A percentile compares a stretch with the other conserved stretches of the same genome.
These are phyloP conservation scores for Sarocladiaceae sp. DNA, from an alignment of 2,329 filamentous ascomycete species.

Conservation along the genomic window DNA sequence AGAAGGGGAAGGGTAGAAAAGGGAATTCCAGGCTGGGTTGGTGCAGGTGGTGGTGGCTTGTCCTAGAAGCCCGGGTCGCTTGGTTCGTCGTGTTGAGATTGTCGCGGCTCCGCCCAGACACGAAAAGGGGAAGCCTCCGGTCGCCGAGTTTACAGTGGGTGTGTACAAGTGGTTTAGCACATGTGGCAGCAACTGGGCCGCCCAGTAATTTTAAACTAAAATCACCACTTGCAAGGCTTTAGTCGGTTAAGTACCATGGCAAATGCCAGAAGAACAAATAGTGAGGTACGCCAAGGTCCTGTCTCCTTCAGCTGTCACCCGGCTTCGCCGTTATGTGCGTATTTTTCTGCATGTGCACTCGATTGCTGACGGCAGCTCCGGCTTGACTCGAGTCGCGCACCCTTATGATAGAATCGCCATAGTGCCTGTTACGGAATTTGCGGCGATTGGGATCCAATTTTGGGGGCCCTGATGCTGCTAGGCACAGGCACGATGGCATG, in stretches of 20 bases:
- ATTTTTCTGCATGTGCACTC: too few species aligned
- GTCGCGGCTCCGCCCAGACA: constrained; percentile 10
- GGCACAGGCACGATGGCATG: too few species aligned
- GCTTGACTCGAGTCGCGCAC: not conserved
- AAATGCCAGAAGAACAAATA: too few species aligned
- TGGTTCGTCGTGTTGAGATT: constrained; percentile 9
- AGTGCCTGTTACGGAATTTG: not conserved
- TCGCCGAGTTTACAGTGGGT: constrained; percentile 3
- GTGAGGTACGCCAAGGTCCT: not conserved
- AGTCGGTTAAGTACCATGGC: too few species aligned
- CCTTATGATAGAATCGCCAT: not conserved
- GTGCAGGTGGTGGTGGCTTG: too few species aligned
- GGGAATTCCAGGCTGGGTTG: not conserved
- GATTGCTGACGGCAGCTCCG: constrained; percentile 1
- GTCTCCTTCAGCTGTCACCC: not conserved
- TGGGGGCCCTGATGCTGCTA: not conserved
- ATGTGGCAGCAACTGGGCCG: not conserved
- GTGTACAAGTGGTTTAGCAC: not conserved
- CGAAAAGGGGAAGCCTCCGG: constrained; percentile 9
- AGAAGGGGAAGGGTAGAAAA: constrained; percentile 11
- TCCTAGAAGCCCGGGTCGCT: too few species aligned
- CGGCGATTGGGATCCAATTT: not conserved
- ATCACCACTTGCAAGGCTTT: not conserved
- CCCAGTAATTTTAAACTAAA: constrained; percentile 4
- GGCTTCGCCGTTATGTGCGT: not conserved